These are phyloP conservation scores for Pholiota microspora DNA, from an alignment of 768 basidiomycete species.

Conservation along the genomic window DNA sequence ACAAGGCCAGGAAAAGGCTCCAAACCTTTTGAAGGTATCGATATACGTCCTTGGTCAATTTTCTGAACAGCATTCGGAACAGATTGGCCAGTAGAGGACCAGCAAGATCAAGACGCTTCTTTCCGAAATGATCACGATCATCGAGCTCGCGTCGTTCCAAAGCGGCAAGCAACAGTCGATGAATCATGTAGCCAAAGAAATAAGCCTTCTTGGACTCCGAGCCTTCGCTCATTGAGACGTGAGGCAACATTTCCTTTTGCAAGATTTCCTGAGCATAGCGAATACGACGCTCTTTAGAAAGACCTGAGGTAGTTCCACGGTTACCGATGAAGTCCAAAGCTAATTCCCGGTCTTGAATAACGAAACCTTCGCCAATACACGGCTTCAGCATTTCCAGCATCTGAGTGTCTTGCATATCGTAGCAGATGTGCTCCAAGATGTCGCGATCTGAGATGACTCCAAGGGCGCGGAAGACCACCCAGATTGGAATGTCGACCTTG, in stretches of 20 bases:
- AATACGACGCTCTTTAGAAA: slow-evolving; percentile 89
- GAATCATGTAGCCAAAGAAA: slow-evolving; percentile 99
- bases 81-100: slow-evolving; percentile 95
- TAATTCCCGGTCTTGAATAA: slow-evolving; percentile 95
- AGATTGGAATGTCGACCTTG: slow-evolving; percentile 96
- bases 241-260: slow-evolving; percentile 98
- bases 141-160: slow-evolving; percentile 94
- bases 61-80: slow-evolving; percentile 97
- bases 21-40: slow-evolving; percentile 93
- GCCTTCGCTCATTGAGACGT: slow-evolving; percentile 93
- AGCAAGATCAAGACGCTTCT: slow-evolving; percentile 94
- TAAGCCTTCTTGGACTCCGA: slow-evolving; percentile 98
- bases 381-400: slow-evolving; percentile 99
- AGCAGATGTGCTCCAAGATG: slow-evolving; percentile 97
- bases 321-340: slow-evolving; percentile 98
- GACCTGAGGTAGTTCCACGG: slow-evolving; percentile 91
- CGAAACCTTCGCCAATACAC: slow-evolving; percentile 97
- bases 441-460: slow-evolving; percentile 98
- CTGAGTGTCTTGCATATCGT: slow-evolving; percentile 93
- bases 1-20: slow-evolving; percentile 8
- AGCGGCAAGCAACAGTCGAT: slow-evolving; percentile 90
- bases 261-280: slow-evolving; percentile 97
- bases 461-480: slow-evolving; percentile 97
- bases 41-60: slow-evolving; percentile 95
- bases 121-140: slow-evolving; percentile 99